phyloP scores from a whole-genome alignment of 495 filamentous ascomycete species.

The Penicillium subrubescens region DNA sequence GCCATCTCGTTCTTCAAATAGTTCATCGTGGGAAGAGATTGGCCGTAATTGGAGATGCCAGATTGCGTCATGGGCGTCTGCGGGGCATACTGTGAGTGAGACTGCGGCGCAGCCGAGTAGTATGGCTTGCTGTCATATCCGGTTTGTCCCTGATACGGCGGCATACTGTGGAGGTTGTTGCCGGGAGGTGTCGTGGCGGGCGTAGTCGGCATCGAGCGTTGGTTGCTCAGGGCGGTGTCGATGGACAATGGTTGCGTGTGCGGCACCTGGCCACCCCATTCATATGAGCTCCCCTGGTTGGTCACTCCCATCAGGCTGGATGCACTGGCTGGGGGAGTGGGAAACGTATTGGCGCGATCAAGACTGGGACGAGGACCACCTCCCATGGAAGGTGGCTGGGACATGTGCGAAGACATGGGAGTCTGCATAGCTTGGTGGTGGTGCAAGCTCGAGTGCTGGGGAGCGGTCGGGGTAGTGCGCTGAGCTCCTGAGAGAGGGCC shows the following conservation, averaged over 20 bases:
- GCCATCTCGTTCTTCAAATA: constrained; percentile 94
- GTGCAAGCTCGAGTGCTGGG: constrained; percentile 73
- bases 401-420: constrained; percentile 62
- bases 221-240: constrained; percentile 77
- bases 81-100: constrained; percentile 69
- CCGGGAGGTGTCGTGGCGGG: constrained; percentile 93
- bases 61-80: constrained; percentile 63
- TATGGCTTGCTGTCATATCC: constrained; percentile 77
- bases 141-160: constrained; percentile 69
- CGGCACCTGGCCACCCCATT: constrained; percentile 71
- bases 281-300: constrained; percentile 70
- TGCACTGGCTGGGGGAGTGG: constrained; percentile 90
- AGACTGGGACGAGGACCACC: constrained; percentile 67
- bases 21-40: constrained; percentile 53
- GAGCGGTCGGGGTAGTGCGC: constrained; percentile 52
- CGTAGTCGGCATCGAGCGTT: constrained; percentile 89
- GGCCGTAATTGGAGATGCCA: constrained; percentile 70
- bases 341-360: constrained; percentile 86
- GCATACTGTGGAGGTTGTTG: constrained; percentile 72
- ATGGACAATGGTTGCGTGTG: constrained; percentile 77
- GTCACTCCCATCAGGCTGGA: constrained; percentile 86
- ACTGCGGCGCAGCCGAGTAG: constrained; percentile 73
- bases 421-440: constrained; percentile 80
- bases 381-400: constrained; percentile 72
- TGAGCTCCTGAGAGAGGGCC: constrained; percentile 32